A percentile compares a stretch with the other conserved stretches of the same genome.
phyloP scores from a whole-genome alignment of 163 green algal genomes.

The Volvox carteri region DNA sequence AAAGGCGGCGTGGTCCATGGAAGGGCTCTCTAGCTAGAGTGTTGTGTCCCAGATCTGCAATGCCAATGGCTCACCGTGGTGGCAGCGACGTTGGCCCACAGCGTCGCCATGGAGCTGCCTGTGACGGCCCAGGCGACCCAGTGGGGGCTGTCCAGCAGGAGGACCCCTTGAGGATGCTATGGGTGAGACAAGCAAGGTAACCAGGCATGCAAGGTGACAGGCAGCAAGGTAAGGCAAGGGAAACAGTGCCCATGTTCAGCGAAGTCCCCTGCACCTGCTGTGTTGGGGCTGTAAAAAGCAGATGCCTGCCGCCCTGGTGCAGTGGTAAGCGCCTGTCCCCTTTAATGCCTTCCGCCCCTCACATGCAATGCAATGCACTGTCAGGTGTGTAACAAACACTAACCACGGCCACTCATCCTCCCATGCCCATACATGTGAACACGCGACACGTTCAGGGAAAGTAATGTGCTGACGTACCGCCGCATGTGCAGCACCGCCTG shows the following conservation, averaged over 20 bases:
- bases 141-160: constrained; percentile 47
- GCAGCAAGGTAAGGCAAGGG: constrained; percentile 11
- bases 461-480: constrained; percentile 1
- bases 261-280: not conserved
- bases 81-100: constrained; percentile 40
- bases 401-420: not conserved
- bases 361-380: not conserved
- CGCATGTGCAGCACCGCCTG: constrained; percentile 25
- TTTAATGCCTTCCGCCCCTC: not conserved
- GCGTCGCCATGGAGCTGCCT: constrained; percentile 45
- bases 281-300: too few species aligned
- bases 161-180: constrained; percentile 29
- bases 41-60: not conserved
- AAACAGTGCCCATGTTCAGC: not conserved
- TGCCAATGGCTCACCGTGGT: constrained; percentile 33
- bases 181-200: not conserved
- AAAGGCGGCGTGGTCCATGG: constrained; percentile 1
- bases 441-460: not conserved
- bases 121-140: constrained; percentile 52
- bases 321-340: not conserved
- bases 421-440: not conserved
- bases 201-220: too few species aligned
- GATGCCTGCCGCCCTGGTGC: too few species aligned
- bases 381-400: too few species aligned
- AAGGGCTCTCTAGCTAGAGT: not conserved